Evolutionary conservation across 306 rosid species (phyloP).

Genomic region (Pterocarpus macrocarpus): DNA sequence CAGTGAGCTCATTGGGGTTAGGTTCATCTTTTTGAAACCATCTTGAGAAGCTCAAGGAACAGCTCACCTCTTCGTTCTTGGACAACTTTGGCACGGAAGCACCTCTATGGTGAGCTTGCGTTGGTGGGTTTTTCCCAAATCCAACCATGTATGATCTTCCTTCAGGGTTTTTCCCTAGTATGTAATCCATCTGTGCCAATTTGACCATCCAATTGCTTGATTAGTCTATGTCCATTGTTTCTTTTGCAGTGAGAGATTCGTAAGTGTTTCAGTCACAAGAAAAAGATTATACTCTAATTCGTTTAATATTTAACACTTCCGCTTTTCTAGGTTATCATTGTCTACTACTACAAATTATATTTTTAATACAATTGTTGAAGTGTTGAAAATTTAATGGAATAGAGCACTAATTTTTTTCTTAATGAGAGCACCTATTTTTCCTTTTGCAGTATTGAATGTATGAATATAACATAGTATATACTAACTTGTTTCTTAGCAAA

Average conservation of each 20-base stretch:
- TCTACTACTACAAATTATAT: no score
- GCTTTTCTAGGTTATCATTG: no score
- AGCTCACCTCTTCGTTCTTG: slow-evolving; percentile 2
- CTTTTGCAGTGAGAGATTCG: no score
- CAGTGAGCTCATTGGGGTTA: slow-evolving; percentile 84
- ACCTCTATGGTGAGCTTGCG: slow-evolving; percentile 90
- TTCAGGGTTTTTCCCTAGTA: slow-evolving; percentile 76
- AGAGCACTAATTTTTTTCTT: no score
- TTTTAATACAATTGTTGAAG: no score
- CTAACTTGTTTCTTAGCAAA: slow-evolving; percentile 83
- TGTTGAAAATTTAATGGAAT: no score
- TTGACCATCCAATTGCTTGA: no score
- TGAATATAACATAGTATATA: neutral
- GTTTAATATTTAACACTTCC: no score
- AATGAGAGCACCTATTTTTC: neutral
- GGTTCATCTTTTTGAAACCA: slow-evolving; percentile 66
- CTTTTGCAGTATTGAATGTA: neutral
- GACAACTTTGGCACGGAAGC: slow-evolving; percentile 66
- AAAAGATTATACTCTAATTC: no score
- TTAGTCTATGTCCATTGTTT: no score
- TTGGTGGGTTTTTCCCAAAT: slow-evolving; percentile 74
- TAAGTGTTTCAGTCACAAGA: no score
- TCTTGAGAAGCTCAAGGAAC: slow-evolving; percentile 59
- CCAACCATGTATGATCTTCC: slow-evolving; percentile 90
- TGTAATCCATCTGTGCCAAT: slow-evolving; percentile 71